Evolutionary conservation across 495 filamentous ascomycete species (phyloP).

Genomic region (Tuber borchii): DNA sequence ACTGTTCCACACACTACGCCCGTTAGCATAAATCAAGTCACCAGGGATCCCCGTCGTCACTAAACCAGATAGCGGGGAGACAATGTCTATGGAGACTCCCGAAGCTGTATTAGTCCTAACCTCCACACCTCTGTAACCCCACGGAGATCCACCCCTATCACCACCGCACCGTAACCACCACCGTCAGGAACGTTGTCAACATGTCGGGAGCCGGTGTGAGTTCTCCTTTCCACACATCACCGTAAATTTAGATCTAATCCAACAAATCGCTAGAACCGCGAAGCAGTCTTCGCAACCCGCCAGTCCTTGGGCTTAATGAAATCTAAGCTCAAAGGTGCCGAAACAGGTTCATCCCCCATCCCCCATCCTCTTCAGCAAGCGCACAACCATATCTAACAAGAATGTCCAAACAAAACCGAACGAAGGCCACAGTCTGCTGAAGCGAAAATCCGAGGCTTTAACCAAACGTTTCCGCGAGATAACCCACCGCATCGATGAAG

Average conservation of each 20-base stretch:
- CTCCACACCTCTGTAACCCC: not conserved
- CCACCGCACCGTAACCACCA: not conserved
- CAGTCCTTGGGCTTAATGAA: slow-evolving; percentile 97
- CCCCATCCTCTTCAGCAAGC: slow-evolving; percentile 57
- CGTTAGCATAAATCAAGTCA: not conserved
- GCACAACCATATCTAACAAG: slow-evolving; percentile 6
- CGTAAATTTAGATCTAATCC: not conserved
- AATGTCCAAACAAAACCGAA: not conserved
- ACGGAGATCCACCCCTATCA: not conserved
- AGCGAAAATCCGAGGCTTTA: slow-evolving; percentile 88
- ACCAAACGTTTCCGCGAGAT: slow-evolving; percentile 75
- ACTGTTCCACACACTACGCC: not conserved
- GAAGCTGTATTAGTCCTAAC: not conserved
- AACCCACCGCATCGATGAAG: slow-evolving; percentile 92
- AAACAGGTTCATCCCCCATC: slow-evolving; percentile 47
- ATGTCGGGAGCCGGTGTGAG: slow-evolving; percentile 58
- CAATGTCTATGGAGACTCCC: not conserved
- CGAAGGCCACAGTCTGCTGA: slow-evolving; percentile 71
- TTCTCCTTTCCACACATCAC: slow-evolving; percentile 11
- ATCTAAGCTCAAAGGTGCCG: slow-evolving; percentile 93
- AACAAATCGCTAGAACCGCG: slow-evolving; percentile 56
- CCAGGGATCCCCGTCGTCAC: not conserved
- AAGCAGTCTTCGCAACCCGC: slow-evolving; percentile 95
- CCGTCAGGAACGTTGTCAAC: slow-evolving; percentile 5
- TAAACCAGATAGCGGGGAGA: not conserved